A percentile compares a stretch with the other conserved stretches of the same genome.
Evolutionary conservation across 306 rosid species (phyloP).

Genomic region (Prosopis cineraria): DNA sequence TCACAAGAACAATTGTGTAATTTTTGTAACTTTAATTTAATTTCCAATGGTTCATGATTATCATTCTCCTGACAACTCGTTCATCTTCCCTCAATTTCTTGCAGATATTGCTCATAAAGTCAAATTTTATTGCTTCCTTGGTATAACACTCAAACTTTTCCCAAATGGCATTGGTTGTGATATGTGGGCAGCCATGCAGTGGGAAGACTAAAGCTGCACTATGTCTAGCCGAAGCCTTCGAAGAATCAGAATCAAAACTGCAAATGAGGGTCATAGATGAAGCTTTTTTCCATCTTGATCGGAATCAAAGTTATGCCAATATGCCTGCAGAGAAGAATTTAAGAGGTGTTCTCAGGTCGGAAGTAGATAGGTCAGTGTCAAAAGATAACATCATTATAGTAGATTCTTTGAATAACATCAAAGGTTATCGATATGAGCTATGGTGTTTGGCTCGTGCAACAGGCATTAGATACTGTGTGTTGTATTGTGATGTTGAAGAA

Average conservation of each 20-base stretch:
- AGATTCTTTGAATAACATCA: slow-evolving; percentile 86
- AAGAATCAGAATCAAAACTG: slow-evolving; percentile 57
- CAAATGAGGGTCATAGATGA: slow-evolving; percentile 73
- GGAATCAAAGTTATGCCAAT: slow-evolving; percentile 79
- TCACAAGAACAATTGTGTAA: too few species aligned
- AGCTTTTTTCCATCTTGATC: slow-evolving; percentile 75
- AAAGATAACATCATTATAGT: slow-evolving; percentile 69
- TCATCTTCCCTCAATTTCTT: slow-evolving; percentile 3
- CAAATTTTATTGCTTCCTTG: not conserved
- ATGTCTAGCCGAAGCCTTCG: slow-evolving; percentile 65
- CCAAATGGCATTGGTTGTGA: slow-evolving; percentile 87
- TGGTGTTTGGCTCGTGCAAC: slow-evolving; percentile 98
- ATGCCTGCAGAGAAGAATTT: slow-evolving; percentile 92
- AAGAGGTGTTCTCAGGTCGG: slow-evolving; percentile 88
- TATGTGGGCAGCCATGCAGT: slow-evolving; percentile 95
- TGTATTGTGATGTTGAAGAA: slow-evolving; percentile 79
- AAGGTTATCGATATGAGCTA: slow-evolving; percentile 90
- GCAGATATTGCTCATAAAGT: slow-evolving; percentile 33
- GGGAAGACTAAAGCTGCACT: slow-evolving; percentile 70
- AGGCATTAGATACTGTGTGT: slow-evolving; percentile 82
- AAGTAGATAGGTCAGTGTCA: slow-evolving; percentile 84
- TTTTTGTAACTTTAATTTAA: not conserved
- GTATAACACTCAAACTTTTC: slow-evolving; percentile 1
- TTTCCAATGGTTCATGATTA: not conserved
- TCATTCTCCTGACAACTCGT: not conserved